These are phyloP conservation scores for Cnidoscolus chayamansa DNA, from an alignment of 441 rosid species.

Conservation along the genomic window DNA sequence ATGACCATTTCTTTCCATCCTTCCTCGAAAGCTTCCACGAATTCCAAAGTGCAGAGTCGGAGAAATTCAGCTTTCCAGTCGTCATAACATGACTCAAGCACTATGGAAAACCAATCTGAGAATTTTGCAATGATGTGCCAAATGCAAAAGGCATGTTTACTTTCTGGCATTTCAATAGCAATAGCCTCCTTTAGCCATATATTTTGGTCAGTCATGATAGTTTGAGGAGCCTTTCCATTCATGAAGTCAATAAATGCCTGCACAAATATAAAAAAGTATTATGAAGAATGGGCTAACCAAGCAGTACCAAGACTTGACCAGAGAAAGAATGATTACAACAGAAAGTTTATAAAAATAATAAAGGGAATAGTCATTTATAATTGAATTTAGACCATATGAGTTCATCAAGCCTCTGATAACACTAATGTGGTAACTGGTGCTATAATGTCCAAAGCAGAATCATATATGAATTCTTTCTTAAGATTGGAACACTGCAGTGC, in stretches of 20 bases:
- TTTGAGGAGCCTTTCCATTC: conserved; percentile 58
- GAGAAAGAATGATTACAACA: not conserved
- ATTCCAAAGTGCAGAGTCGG: conserved; percentile 24
- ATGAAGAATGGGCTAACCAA: not conserved
- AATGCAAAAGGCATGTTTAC: conserved; percentile 56
- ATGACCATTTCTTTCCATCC: conserved; percentile 31
- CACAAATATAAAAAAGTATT: conserved; percentile 18
- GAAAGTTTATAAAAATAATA: not conserved
- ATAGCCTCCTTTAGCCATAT: conserved; percentile 62
- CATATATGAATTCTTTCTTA: not conserved
- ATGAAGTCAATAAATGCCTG: conserved; percentile 55
- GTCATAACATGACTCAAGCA: conserved; percentile 51
- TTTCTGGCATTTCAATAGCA: conserved; percentile 45
- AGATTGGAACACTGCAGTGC: not conserved
- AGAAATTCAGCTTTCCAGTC: conserved; percentile 54
- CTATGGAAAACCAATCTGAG: conserved; percentile 53
- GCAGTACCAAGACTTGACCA: not conserved
- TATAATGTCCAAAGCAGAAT: not conserved
- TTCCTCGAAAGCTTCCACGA: conserved; percentile 27
- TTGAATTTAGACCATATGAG: not conserved
- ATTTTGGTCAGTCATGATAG: conserved; percentile 56
- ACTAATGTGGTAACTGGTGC: no score
- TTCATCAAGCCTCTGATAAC: not conserved
- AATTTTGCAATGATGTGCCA: conserved; percentile 55
- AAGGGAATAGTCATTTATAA: conserved; percentile 2